phyloP scores from a whole-genome alignment of 257 asterid species.

The Solanum appendiculatum region DNA sequence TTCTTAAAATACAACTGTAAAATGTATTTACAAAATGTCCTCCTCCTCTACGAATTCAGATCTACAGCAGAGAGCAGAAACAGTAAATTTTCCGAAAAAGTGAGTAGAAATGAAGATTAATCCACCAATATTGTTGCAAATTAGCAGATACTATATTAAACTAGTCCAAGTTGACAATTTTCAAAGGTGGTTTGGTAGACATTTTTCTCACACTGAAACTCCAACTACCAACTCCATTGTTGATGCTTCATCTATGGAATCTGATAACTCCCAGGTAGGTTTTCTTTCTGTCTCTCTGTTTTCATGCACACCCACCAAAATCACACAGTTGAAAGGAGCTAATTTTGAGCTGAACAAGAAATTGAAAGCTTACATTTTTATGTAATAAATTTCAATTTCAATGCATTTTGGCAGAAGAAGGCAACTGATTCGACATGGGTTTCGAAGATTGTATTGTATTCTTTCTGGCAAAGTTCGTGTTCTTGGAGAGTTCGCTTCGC shows the following conservation, averaged over 20 bases:
- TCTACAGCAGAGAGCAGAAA: neutral
- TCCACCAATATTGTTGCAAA: neutral
- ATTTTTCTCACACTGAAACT: neutral
- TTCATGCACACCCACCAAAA: neutral
- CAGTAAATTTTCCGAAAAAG: neutral
- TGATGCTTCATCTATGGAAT: neutral
- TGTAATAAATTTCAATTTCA: neutral
- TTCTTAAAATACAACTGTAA: neutral
- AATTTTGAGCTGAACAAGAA: neutral
- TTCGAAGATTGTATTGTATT: conserved; percentile 52
- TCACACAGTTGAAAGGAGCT: neutral
- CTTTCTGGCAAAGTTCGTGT: conserved; percentile 83
- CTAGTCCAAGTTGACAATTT: neutral
- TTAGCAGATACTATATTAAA: neutral
- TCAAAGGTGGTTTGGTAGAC: neutral
- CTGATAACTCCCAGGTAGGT: neutral
- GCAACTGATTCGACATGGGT: conserved; percentile 20
- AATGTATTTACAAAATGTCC: neutral
- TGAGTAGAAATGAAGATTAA: neutral
- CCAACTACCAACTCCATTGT: neutral
- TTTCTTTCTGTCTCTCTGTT: neutral
- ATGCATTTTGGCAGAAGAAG: conserved; percentile 19
- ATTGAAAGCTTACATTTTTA: neutral
- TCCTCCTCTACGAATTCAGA: neutral
- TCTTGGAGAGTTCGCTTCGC: conserved; percentile 87